Base-by-base conservation (phyloP, 2,329 filamentous ascomycete genomes). In the Alternaria sp. region DNA sequence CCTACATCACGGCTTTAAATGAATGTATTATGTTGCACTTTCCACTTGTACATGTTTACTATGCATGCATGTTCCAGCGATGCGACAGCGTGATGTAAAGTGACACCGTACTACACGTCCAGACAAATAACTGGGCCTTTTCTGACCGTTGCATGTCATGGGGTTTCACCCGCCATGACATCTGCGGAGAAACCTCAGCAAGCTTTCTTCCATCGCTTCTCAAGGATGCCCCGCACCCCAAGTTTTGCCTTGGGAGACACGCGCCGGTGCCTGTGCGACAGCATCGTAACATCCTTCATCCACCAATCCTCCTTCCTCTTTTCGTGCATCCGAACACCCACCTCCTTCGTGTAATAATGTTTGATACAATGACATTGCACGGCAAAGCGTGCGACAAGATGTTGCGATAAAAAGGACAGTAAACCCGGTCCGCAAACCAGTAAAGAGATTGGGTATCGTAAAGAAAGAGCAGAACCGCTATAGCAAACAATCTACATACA, bases 51-150 rank as follows among this genome's bases (percentile, higher is more conserved):
- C 32, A 45, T 54, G 45, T 59, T 18, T 36, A 53, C 52, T 25
- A 16, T 27, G 58, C 57, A 63, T 59, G 64, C 64, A 44, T 70
- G 65, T 67, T 65, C 57, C 64, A 68, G 67, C 64, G 49, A 64
- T 65, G 50, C 59, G 41, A 34, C 14, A 12, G 53, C 55, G 56
- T 59, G 40, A 45, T 30, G 11, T 44, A n/a, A n/a, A 20, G 30
- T 41, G 34, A 25, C 38, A 34, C 20, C 11, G 20, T 41, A 18
- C 44, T 14, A 52, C 49, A 41, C 41, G 20, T 6, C 8, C 16
- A 41, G 34, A 14, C 10, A 30, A 3, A 52, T 11, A 14, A 41
- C 36, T 18, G 25, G n/a, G 36, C 25, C 25, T 27, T 16, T 14
- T 52, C 50, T 41, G 50, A 57, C 46, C 41, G 40, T 44, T 18